phyloP scores from a whole-genome alignment of 2,329 filamentous ascomycete genomes.

The Trichoderma arundinaceum region DNA sequence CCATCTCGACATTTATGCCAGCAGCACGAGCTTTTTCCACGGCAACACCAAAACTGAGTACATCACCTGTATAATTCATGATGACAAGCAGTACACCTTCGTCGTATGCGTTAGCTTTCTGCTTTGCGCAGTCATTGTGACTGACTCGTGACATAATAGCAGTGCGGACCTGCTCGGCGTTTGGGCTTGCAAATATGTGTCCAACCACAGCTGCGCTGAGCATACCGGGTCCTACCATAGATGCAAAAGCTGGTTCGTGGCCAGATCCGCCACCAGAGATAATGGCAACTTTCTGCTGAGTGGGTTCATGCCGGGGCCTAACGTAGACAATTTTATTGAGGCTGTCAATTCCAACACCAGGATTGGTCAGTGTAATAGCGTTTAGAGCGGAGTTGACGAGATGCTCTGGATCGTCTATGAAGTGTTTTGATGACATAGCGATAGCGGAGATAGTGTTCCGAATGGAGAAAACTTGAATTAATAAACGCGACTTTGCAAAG shows the following conservation, averaged over 20 bases:
- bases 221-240: not conserved
- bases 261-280: not conserved
- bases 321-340: not conserved
- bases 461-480: too few species aligned
- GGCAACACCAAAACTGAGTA: too few species aligned
- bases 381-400: not conserved
- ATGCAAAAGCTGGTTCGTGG: not conserved
- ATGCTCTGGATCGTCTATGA: not conserved
- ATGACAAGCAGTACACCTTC: too few species aligned
- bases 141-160: not conserved
- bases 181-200: not conserved
- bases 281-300: not conserved
- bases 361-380: not conserved
- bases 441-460: not conserved
- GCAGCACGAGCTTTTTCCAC: too few species aligned
- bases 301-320: not conserved
- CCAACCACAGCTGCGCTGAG: not conserved
- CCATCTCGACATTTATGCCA: too few species aligned
- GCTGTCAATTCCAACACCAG: not conserved
- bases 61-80: too few species aligned
- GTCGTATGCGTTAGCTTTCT: too few species aligned
- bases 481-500: too few species aligned
- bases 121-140: too few species aligned
- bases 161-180: not conserved
- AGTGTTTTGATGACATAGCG: not conserved